Percentiles rank a stretch among this genome's conserved stretches.
These are phyloP conservation scores for Trichopus zeylanicus DNA, from an alignment of 116 monocot species.

Conservation along the genomic window DNA sequence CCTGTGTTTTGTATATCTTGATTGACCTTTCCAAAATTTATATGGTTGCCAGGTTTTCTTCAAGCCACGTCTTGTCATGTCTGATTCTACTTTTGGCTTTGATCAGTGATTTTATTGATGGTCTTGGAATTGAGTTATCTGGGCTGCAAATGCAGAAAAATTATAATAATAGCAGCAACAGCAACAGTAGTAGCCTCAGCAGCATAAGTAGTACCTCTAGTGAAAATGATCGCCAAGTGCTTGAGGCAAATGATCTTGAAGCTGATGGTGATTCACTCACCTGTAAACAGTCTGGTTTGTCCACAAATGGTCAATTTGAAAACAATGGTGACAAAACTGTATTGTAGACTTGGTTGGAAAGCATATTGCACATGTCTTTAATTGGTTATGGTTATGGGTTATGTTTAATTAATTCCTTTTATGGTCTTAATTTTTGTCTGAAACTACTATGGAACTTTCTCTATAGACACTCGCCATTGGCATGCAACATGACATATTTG, in stretches of 20 bases:
- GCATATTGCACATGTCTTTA: background rate
- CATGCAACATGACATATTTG: background rate
- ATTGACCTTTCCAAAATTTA: too few relatives aligned
- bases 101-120: constrained; percentile 26
- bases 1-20: too few relatives aligned
- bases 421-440: background rate
- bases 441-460: too few relatives aligned
- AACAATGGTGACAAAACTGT: constrained; percentile 49
- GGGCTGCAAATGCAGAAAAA: constrained; percentile 19
- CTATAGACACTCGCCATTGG: too few relatives aligned
- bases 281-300: constrained; percentile 52
- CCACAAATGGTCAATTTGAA: constrained; percentile 47
- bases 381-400: background rate
- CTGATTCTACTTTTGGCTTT: too few relatives aligned
- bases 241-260: constrained; percentile 52
- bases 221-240: constrained; percentile 39
- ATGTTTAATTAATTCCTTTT: background rate
- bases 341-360: constrained; percentile 8
- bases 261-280: constrained; percentile 81
- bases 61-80: too few relatives aligned
- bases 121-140: constrained; percentile 34
- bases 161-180: constrained; percentile 56
- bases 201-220: constrained; percentile 81
- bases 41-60: too few relatives aligned
- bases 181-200: constrained; percentile 72